Evolutionary conservation across 192 early-diverging fungal genomes (phyloP).

Genomic region (Coemansia sp.): DNA sequence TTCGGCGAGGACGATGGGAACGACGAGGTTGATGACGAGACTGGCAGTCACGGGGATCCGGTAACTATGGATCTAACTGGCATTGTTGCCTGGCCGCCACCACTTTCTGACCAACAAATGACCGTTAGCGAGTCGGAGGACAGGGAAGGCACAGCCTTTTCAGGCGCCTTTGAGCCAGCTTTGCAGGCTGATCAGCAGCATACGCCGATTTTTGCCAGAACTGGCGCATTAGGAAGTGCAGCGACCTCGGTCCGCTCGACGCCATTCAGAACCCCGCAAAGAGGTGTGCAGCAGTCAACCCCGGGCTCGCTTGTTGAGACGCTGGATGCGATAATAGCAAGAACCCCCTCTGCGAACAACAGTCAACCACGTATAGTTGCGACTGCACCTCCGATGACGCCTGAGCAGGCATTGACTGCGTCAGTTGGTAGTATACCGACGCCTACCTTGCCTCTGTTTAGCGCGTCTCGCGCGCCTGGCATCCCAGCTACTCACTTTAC

Average conservation of each 20-base stretch:
- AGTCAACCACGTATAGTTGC: not conserved
- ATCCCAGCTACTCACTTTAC: not conserved
- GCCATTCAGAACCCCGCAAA: constrained; percentile 2
- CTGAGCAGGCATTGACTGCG: not conserved
- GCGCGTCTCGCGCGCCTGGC: not conserved
- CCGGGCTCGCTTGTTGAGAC: constrained; percentile 1
- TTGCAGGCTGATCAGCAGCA: not conserved
- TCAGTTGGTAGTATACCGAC: not conserved
- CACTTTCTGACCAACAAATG: not conserved
- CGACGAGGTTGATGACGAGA: constrained; percentile 1
- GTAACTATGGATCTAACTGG: constrained; percentile 53
- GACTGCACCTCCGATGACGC: constrained; percentile 4
- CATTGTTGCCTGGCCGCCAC: constrained; percentile 19
- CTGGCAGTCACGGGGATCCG: constrained; percentile 27
- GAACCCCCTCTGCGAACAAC: not conserved
- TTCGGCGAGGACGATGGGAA: not conserved
- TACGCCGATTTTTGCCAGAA: not conserved
- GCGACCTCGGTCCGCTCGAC: not conserved
- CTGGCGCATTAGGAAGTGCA: not conserved
- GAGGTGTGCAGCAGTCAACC: not conserved
- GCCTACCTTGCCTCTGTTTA: not conserved
- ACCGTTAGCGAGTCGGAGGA: not conserved
- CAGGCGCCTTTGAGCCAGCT: not conserved
- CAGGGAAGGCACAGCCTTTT: not conserved
- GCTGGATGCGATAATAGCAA: constrained; percentile 10